A percentile compares a stretch with the other conserved stretches of the same genome.
Conservation (phyloP, 805 yeast species). For the Candida germanica region DNA sequence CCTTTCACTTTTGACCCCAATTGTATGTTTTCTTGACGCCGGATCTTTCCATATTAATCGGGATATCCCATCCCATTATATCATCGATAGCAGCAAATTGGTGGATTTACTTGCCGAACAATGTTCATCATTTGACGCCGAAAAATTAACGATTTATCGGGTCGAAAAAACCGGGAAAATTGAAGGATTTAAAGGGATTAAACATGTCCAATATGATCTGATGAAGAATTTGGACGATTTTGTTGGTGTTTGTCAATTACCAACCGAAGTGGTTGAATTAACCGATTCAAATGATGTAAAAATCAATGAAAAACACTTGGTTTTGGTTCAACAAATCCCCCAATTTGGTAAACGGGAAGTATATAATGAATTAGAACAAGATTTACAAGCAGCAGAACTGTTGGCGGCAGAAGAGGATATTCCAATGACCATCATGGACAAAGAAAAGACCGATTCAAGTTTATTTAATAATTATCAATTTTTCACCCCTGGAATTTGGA, state of each 20-base stretch:
- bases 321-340: constrained; percentile 9
- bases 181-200: constrained; percentile 3
- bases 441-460: constrained; percentile 25
- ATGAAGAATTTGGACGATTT: constrained; percentile 15
- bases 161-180: constrained; percentile 10
- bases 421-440: constrained; percentile 19
- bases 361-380: constrained; percentile 25
- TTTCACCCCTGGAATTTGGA: constrained; percentile 79
- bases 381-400: constrained; percentile 32
- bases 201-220: constrained; percentile 18
- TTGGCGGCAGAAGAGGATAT: constrained; percentile 23
- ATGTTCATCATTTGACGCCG: neutral
- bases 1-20: too few relatives aligned
- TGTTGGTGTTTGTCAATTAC: constrained; percentile 4
- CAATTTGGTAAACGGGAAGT: constrained; percentile 3
- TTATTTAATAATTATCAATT: constrained; percentile 65
- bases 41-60: constrained; percentile 5
- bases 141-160: constrained; percentile 20
- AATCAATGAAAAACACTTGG: constrained; percentile 2
- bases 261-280: neutral
- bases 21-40: constrained; percentile 4
- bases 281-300: constrained; percentile 1
- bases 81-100: constrained; percentile 17
- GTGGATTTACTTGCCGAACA: constrained; percentile 13
- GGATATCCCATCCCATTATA: constrained; percentile 10